phyloP scores from a whole-genome alignment of 768 basidiomycete genomes.

The Naganishia vishniacii region DNA sequence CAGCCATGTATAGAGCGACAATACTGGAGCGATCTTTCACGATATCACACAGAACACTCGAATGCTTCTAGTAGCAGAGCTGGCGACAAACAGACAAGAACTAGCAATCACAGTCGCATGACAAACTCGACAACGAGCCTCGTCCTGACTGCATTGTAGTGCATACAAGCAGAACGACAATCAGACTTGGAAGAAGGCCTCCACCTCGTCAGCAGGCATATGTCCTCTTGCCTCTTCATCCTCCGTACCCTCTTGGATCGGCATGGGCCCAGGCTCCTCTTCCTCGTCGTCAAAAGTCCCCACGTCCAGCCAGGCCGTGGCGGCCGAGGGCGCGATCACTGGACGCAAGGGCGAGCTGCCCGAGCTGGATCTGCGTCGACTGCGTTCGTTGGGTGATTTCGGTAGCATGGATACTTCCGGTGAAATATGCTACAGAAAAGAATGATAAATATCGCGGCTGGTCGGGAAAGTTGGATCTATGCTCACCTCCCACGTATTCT shows the following conservation, averaged over 20 bases:
- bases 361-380: slow-evolving; percentile 66
- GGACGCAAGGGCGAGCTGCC: slow-evolving; percentile 65
- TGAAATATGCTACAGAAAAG: slow-evolving; percentile 74
- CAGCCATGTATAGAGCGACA: no score
- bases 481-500: slow-evolving; percentile 93
- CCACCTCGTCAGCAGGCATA: slow-evolving; percentile 49
- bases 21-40: no score
- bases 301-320: slow-evolving; percentile 51
- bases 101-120: no score
- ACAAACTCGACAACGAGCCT: no score
- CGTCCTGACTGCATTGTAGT: no score
- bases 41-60: no score
- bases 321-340: slow-evolving; percentile 66
- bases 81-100: no score
- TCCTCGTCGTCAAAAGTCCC: slow-evolving; percentile 68
- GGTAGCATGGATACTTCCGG: slow-evolving; percentile 89
- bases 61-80: no score
- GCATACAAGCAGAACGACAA: background rate
- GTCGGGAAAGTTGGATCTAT: background rate
- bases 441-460: no score
- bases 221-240: slow-evolving; percentile 41
- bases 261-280: slow-evolving; percentile 67
- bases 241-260: slow-evolving; percentile 48
- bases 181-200: slow-evolving; percentile 46
- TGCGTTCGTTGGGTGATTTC: slow-evolving; percentile 75